Conservation (phyloP, 2,329 filamentous ascomycete species). For the Microcyclospora pomicola region DNA sequence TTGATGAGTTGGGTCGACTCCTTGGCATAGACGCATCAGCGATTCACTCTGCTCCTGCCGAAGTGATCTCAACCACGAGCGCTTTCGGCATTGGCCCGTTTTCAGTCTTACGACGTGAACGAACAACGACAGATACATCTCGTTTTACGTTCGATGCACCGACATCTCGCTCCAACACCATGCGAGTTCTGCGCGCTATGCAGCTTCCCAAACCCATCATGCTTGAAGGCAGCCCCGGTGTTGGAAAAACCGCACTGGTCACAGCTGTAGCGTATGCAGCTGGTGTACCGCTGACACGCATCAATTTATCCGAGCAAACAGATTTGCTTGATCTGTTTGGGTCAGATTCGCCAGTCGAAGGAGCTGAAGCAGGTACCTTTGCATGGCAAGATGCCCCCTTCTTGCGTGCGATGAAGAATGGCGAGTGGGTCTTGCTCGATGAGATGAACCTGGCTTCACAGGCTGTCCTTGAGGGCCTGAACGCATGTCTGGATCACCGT, state of each 20-base stretch:
- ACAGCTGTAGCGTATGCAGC: constrained; percentile 68
- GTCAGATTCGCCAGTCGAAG: constrained; percentile 88
- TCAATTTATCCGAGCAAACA: constrained; percentile 96
- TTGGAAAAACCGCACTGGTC: constrained; percentile 91
- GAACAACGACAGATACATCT: constrained; percentile 26
- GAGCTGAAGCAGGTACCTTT: constrained; percentile 80
- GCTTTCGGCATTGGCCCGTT: constrained; percentile 62
- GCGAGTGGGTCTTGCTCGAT: constrained; percentile 91
- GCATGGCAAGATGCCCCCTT: constrained; percentile 94
- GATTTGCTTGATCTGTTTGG: constrained; percentile 96
- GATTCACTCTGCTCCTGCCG: constrained; percentile 51
- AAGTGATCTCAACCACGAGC: constrained; percentile 41
- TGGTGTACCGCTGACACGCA: constrained; percentile 72
- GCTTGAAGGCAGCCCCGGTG: constrained; percentile 91
- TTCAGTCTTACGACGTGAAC: constrained; percentile 35
- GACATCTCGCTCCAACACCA: constrained; percentile 78
- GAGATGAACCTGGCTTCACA: constrained; percentile 99
- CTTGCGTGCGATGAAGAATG: constrained; percentile 87
- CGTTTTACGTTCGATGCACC: constrained; percentile 74
- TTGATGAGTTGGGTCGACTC: constrained; percentile 56
- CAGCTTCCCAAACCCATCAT: constrained; percentile 84
- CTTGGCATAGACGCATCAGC: constrained; percentile 48
- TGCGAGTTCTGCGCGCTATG: constrained; percentile 78
- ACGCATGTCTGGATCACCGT: constrained; percentile 91
- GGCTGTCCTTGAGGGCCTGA: constrained; percentile 87